Evolutionary conservation across 2,329 filamentous ascomycete species (phyloP).

Genomic region (Atkinsonella texensis): DNA sequence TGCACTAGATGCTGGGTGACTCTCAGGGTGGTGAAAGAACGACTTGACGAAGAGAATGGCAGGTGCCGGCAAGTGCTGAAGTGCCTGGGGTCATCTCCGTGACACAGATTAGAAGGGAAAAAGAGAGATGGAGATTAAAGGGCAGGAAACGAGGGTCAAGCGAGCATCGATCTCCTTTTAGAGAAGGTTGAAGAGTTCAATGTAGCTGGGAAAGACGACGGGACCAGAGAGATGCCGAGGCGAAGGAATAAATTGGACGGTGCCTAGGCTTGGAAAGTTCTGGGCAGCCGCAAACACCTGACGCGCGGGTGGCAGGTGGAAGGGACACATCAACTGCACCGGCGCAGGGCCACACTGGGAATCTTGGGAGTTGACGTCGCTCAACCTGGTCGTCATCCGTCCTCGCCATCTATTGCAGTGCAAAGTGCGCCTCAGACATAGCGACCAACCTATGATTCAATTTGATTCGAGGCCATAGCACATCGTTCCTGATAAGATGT

Average conservation of each 20-base stretch:
- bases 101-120: conserved; percentile 11
- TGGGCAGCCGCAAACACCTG: conserved; percentile 7
- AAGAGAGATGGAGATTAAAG: conserved; percentile 9
- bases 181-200: background rate
- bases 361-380: too few species aligned
- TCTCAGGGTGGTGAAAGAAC: conserved; percentile 2
- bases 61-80: conserved; percentile 17
- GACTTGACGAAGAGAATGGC: conserved; percentile 8
- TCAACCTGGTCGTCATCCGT: too few species aligned
- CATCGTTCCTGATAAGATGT: too few species aligned
- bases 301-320: conserved; percentile 3
- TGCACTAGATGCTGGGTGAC: conserved; percentile 5
- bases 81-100: conserved; percentile 5
- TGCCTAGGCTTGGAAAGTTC: background rate
- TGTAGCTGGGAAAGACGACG: conserved; percentile 5
- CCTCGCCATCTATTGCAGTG: too few species aligned
- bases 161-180: conserved; percentile 4
- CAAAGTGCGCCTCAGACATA: too few species aligned
- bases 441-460: too few species aligned
- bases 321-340: background rate
- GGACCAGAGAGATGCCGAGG: conserved; percentile 4
- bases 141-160: conserved; percentile 13
- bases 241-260: background rate
- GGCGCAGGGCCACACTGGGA: background rate
- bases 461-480: too few species aligned